Conservation (phyloP, 2,329 filamentous ascomycete genomes). For the Fusarium sublunatum region DNA sequence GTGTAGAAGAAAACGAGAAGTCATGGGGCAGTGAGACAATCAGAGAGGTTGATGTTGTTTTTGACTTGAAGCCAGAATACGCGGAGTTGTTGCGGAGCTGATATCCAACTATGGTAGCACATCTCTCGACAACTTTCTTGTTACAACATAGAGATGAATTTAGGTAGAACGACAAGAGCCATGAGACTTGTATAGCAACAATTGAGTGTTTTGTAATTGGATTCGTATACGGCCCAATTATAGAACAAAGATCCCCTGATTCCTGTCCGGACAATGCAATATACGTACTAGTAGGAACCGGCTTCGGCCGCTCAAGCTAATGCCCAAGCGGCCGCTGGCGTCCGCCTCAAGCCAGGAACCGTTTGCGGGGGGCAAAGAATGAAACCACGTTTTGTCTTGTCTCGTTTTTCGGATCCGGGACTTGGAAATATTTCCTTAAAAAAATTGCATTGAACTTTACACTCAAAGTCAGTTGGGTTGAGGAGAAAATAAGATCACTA, state of each 20-base stretch:
- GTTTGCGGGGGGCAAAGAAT: constrained; percentile 27
- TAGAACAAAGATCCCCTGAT: no score
- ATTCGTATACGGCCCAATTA: no score
- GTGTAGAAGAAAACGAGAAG: constrained; percentile 34
- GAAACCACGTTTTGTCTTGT: constrained; percentile 10
- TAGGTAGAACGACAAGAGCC: no score
- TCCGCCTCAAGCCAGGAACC: constrained; percentile 19
- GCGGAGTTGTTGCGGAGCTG: constrained; percentile 19
- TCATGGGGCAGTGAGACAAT: constrained; percentile 49
- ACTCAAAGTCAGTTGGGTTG: background rate
- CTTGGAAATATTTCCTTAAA: background rate
- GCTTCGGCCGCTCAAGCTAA: constrained; percentile 15
- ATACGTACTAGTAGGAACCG: background rate
- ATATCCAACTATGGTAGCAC: constrained; percentile 2
- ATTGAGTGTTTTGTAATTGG: no score
- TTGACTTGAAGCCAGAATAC: constrained; percentile 32
- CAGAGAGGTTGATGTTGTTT: constrained; percentile 41
- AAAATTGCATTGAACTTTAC: background rate
- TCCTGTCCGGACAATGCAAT: no score
- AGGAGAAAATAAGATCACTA: background rate
- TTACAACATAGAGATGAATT: no score
- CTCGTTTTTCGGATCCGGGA: constrained; percentile 11
- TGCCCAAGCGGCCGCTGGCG: constrained; percentile 16
- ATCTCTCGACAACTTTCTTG: no score
- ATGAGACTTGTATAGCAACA: no score